Conservation (phyloP, 2,329 filamentous ascomycete species). For the Epichloe gansuensis region DNA sequence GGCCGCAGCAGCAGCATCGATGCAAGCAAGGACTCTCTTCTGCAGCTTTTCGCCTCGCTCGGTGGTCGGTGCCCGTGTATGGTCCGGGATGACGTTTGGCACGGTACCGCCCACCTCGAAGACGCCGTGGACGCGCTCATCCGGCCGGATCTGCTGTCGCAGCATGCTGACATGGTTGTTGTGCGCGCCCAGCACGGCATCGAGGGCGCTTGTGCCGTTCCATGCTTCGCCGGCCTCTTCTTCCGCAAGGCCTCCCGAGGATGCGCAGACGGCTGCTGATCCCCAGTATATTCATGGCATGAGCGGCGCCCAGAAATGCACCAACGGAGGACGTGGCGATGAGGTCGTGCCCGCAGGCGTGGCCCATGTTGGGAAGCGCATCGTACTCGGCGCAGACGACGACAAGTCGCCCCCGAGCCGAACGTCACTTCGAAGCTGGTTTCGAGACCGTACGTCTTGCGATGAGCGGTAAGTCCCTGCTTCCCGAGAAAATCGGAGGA, state of each 20-base stretch:
- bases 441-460: slow-evolving; percentile 19
- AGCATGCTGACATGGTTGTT: slow-evolving; percentile 21
- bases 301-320: slow-evolving; percentile 24
- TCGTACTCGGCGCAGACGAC: slow-evolving; percentile 31
- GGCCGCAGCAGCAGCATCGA: slow-evolving; percentile 23
- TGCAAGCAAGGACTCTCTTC: slow-evolving; percentile 22
- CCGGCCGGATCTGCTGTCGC: slow-evolving; percentile 25
- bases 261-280: slow-evolving; percentile 24
- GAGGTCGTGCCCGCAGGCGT: slow-evolving; percentile 34
- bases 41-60: slow-evolving; percentile 16
- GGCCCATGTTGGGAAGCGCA: slow-evolving; percentile 31
- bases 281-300: slow-evolving; percentile 17
- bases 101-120: slow-evolving; percentile 24
- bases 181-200: slow-evolving; percentile 25
- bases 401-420: slow-evolving; percentile 18
- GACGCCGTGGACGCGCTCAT: slow-evolving; percentile 25
- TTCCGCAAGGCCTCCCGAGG: slow-evolving; percentile 29
- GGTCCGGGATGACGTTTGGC: slow-evolving; percentile 28
- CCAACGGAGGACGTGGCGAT: slow-evolving; percentile 28
- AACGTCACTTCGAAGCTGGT: slow-evolving; percentile 20
- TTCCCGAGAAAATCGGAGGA: slow-evolving; percentile 11
- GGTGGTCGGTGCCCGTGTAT: slow-evolving; percentile 22
- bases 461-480: slow-evolving; percentile 16
- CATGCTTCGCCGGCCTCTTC: slow-evolving; percentile 26
- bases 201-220: slow-evolving; percentile 26